phyloP scores from a whole-genome alignment of 2,329 filamentous ascomycete genomes.

The Exophiala sideris region DNA sequence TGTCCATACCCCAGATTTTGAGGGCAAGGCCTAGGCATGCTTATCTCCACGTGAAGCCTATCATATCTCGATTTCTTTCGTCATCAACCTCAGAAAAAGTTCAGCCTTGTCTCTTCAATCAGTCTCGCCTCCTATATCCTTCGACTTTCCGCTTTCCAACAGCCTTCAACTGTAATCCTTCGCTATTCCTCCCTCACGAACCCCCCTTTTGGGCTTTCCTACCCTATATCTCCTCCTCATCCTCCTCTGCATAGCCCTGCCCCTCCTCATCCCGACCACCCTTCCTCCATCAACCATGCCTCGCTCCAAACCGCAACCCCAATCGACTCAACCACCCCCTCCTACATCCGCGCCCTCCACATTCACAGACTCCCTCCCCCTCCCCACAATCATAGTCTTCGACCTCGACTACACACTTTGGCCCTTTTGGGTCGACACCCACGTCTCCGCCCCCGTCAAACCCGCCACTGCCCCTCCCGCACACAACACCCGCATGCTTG shows the following conservation, averaged over 20 bases:
- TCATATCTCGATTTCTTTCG: too few relatives aligned
- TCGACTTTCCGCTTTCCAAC: too few relatives aligned
- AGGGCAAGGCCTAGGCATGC: too few relatives aligned
- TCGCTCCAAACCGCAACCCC: conserved; percentile 7
- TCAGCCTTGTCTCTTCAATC: too few relatives aligned
- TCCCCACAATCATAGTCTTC: conserved; percentile 83
- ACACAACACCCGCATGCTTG: conserved; percentile 21
- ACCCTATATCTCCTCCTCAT: too few relatives aligned
- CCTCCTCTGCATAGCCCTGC: not conserved
- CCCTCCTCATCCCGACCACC: not conserved
- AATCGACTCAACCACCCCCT: not conserved
- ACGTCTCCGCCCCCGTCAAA: conserved; percentile 73
- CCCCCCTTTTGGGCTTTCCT: too few relatives aligned
- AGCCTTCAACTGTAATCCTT: too few relatives aligned
- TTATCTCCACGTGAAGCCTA: too few relatives aligned
- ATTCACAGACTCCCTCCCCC: conserved; percentile 64
- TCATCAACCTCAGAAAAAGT: too few relatives aligned
- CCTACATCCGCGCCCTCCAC: conserved; percentile 37
- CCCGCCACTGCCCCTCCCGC: conserved; percentile 46
- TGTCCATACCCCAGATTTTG: too few relatives aligned
- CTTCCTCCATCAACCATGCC: not conserved
- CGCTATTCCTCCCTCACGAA: too few relatives aligned
- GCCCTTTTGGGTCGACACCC: conserved; percentile 97
- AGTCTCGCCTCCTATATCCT: too few relatives aligned
- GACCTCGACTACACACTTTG: conserved; percentile 98